These are phyloP conservation scores for Stromatinia cepivora DNA, from an alignment of 2,329 filamentous ascomycete genomes.

Conservation along the genomic window DNA sequence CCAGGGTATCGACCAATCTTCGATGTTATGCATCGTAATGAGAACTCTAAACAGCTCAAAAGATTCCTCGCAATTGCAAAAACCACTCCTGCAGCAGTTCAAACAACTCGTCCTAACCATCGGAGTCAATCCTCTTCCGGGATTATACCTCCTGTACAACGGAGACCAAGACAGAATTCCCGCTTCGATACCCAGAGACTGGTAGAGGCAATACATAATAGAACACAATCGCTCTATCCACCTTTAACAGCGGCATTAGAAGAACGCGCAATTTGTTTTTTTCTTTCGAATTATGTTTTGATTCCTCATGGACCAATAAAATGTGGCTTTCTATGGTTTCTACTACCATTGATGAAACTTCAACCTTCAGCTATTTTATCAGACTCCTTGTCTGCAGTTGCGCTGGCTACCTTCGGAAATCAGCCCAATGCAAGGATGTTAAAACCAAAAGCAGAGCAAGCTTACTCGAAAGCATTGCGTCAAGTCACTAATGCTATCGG, in stretches of 20 bases:
- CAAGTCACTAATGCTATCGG: constrained; percentile 10
- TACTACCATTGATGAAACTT: constrained; percentile 21
- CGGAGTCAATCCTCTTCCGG: neutral
- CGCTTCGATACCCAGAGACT: neutral
- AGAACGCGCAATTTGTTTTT: constrained; percentile 22
- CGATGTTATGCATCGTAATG: constrained; percentile 18
- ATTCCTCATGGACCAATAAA: constrained; percentile 14
- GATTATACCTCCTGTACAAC: neutral
- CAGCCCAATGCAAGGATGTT: constrained; percentile 21
- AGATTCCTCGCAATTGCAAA: neutral
- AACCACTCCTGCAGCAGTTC: neutral
- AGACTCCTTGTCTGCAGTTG: constrained; percentile 7
- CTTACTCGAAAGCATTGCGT: constrained; percentile 20
- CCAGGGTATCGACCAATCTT: constrained; percentile 21
- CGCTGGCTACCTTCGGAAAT: constrained; percentile 20
- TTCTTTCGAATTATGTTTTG: constrained; percentile 22
- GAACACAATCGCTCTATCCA: constrained; percentile 3
- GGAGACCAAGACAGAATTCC: constrained; percentile 13
- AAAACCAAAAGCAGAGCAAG: constrained; percentile 22
- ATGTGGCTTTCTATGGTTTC: constrained; percentile 18
- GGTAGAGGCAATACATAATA: constrained; percentile 15
- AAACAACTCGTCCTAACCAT: neutral
- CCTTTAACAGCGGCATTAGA: constrained; percentile 19
- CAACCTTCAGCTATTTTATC: constrained; percentile 13
- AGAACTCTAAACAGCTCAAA: constrained; percentile 5